Evolutionary conservation across 495 filamentous ascomycete species (phyloP).

Genomic region (Xylaria castorea): DNA sequence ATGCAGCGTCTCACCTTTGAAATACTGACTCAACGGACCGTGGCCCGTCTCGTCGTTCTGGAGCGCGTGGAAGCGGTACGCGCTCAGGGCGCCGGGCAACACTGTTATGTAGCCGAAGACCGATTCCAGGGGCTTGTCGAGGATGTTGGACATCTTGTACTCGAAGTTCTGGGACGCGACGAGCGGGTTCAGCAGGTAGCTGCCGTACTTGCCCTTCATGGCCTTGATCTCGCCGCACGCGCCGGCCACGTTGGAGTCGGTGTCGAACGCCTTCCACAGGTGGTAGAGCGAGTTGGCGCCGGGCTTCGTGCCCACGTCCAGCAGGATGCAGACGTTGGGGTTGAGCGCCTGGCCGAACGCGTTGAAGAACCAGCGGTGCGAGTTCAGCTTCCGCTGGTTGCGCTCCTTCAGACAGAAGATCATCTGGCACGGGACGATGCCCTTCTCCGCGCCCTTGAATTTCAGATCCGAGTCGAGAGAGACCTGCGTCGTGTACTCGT

Average conservation of each 20-base stretch:
- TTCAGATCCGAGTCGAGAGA: slow-evolving; percentile 93
- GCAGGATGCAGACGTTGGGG: slow-evolving; percentile 94
- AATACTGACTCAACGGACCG: slow-evolving; percentile 96
- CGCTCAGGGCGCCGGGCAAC: slow-evolving; percentile 89
- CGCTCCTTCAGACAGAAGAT: slow-evolving; percentile 99
- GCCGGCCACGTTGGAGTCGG: slow-evolving; percentile 93
- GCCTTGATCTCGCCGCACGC: slow-evolving; percentile 98
- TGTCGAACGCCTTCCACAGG: slow-evolving; percentile 98
- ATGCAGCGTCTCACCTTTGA: slow-evolving; percentile 97
- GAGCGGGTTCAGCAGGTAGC: slow-evolving; percentile 88
- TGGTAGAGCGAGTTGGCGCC: slow-evolving; percentile 90
- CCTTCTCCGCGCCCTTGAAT: slow-evolving; percentile 99
- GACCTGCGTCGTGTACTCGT: slow-evolving; percentile 98
- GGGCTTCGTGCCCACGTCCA: slow-evolving; percentile 94
- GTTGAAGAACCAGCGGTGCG: slow-evolving; percentile 99
- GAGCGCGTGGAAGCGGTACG: slow-evolving; percentile 94
- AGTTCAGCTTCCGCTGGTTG: slow-evolving; percentile 97
- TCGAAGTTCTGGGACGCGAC: slow-evolving; percentile 99
- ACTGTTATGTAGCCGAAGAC: slow-evolving; percentile 99
- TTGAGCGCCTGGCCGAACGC: slow-evolving; percentile 92
- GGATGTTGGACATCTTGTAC: slow-evolving; percentile 99
- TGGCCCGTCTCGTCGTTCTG: slow-evolving; percentile 97
- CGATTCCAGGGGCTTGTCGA: slow-evolving; percentile 95
- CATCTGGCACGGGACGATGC: slow-evolving; percentile 98
- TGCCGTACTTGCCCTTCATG: slow-evolving; percentile 83